A percentile compares a stretch with the other conserved stretches of the same genome.
phyloP scores from a whole-genome alignment of 169 alveolate genomes.

The Theileria annulata region DNA sequence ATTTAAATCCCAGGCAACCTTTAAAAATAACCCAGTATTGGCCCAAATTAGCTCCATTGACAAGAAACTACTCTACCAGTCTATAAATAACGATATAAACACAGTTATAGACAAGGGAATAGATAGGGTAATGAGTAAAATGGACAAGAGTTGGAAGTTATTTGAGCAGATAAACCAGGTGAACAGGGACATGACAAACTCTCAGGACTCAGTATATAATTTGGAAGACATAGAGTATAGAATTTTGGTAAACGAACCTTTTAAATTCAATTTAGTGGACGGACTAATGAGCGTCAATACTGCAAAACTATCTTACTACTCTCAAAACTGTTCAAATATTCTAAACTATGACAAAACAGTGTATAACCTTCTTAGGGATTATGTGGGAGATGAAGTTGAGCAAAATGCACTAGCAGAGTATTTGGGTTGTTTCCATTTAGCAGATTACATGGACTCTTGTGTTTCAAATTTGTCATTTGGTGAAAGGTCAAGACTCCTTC shows the following conservation, averaged over 20 bases:
- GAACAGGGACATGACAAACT: conserved; percentile 12
- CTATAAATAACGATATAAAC: not conserved
- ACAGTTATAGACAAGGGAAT: not conserved
- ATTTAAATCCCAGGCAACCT: conserved; percentile 39
- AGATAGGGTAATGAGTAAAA: not conserved
- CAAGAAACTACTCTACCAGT: not conserved
- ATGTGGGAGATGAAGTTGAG: conserved; percentile 12
- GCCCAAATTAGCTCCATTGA: conserved; percentile 3
- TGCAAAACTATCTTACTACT: conserved; percentile 26
- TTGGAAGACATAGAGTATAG: not conserved
- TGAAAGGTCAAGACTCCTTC: conserved; percentile 68
- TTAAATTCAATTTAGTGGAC: conserved; percentile 27
- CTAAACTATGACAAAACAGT: conserved; percentile 31
- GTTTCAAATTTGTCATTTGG: conserved; percentile 72
- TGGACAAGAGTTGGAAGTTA: not conserved
- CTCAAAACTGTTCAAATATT: conserved; percentile 52
- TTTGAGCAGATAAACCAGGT: conserved; percentile 3
- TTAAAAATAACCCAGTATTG: not conserved
- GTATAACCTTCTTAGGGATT: conserved; percentile 26
- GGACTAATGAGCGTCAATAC: not conserved
- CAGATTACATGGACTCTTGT: conserved; percentile 41
- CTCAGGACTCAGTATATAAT: conserved; percentile 5
- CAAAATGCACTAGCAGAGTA: conserved; percentile 47
- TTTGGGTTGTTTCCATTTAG: conserved; percentile 66
- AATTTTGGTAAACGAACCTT: conserved; percentile 8